These are phyloP conservation scores for Alternaria brassicae DNA, from an alignment of 2,329 filamentous ascomycete species.

Conservation along the genomic window DNA sequence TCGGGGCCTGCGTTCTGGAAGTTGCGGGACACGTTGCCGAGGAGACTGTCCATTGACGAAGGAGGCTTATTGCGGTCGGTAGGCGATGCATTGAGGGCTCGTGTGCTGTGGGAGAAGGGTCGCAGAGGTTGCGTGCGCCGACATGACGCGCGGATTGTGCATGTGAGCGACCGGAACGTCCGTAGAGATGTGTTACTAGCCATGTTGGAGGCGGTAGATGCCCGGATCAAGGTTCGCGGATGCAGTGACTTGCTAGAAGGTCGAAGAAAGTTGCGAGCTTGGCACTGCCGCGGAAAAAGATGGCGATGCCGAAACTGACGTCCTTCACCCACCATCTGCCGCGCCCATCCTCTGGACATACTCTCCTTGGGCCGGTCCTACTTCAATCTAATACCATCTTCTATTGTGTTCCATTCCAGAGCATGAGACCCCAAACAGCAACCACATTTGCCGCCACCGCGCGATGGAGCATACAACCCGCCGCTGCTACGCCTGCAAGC, in stretches of 20 bases:
- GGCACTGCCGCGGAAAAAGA: conserved; percentile 33
- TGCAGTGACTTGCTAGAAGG: conserved; percentile 17
- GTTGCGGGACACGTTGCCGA: conserved; percentile 25
- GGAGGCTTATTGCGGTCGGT: conserved; percentile 16
- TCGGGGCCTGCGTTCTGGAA: conserved; percentile 24
- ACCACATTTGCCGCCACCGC: conserved; percentile 52
- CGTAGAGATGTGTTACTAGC: conserved; percentile 34
- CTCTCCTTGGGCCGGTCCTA: conserved; percentile 20
- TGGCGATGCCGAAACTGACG: conserved; percentile 27
- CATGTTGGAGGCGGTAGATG: conserved; percentile 29
- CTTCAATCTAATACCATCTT: conserved; percentile 7
- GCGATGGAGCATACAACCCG: conserved; percentile 49
- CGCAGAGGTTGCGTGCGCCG: conserved; percentile 40
- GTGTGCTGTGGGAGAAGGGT: conserved; percentile 45
- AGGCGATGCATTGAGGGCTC: conserved; percentile 18
- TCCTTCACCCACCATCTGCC: conserved; percentile 32
- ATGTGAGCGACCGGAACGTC: conserved; percentile 41
- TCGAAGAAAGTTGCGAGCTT: conserved; percentile 32
- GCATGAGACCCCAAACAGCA: conserved; percentile 55
- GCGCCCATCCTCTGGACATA: conserved; percentile 23
- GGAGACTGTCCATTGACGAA: conserved; percentile 19
- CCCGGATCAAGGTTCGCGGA: conserved; percentile 23
- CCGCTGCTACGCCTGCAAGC: conserved; percentile 47
- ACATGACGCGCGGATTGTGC: conserved; percentile 50
- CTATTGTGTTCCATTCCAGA: conserved; percentile 28